These are phyloP conservation scores for Vigna hirtella DNA, from an alignment of 306 rosid genomes.

Conservation along the genomic window DNA sequence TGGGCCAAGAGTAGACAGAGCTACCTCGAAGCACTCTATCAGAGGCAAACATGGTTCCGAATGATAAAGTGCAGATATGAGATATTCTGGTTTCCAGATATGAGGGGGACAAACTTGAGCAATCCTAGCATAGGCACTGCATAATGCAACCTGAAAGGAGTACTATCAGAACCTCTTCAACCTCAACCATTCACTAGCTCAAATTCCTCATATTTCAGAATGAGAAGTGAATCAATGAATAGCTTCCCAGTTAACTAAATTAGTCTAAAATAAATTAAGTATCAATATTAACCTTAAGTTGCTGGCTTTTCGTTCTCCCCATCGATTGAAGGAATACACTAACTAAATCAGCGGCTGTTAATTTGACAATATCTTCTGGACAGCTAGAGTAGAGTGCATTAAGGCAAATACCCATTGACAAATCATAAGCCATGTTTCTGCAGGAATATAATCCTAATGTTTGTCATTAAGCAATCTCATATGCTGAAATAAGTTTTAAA, in stretches of 20 bases:
- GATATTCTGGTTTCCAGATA: slow-evolving; percentile 90
- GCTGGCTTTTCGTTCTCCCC: slow-evolving; percentile 80
- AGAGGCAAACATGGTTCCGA: slow-evolving; percentile 69
- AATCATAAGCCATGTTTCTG: slow-evolving; percentile 82
- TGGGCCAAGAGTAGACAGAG: slow-evolving; percentile 75
- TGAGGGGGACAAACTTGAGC: slow-evolving; percentile 77
- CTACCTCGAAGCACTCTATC: slow-evolving; percentile 81
- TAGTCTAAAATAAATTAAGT: slow-evolving; percentile 42
- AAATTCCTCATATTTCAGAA: slow-evolving; percentile 41
- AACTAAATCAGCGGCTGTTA: slow-evolving; percentile 81
- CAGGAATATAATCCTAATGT: slow-evolving; percentile 47
- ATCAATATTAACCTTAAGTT: slow-evolving; percentile 79
- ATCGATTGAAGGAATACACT: slow-evolving; percentile 64
- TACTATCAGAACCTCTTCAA: slow-evolving; percentile 41
- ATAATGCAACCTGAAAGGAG: slow-evolving; percentile 74
- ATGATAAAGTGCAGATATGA: slow-evolving; percentile 62
- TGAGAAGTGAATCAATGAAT: slow-evolving; percentile 9
- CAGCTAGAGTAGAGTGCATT: slow-evolving; percentile 72
- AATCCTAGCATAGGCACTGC: slow-evolving; percentile 78
- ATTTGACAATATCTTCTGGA: slow-evolving; percentile 72
- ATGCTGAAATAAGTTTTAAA: background rate
- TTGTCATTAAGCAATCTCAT: background rate
- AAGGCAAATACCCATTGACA: slow-evolving; percentile 84
- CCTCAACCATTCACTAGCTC: slow-evolving; percentile 45
- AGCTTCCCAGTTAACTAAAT: slow-evolving; percentile 42